A percentile compares a stretch with the other conserved stretches of the same genome.
phyloP scores from a whole-genome alignment of 1,284 basidiomycete species.

The Trichosporon ovoides region DNA sequence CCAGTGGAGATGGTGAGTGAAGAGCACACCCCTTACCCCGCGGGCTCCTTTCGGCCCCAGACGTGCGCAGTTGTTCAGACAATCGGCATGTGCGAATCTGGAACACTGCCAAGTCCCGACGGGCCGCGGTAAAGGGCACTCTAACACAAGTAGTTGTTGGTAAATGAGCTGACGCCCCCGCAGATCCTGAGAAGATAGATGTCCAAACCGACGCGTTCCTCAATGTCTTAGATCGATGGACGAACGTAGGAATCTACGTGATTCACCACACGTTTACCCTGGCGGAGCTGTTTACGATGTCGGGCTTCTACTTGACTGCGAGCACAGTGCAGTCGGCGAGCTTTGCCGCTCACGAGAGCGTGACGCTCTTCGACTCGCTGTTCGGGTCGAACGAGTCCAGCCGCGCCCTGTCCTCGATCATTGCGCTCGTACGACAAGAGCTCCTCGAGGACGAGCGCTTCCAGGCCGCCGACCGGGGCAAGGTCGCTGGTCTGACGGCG shows the following conservation, averaged over 20 bases:
- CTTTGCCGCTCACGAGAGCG: constrained; percentile 51
- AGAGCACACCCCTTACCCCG: not conserved
- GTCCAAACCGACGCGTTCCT: constrained; percentile 36
- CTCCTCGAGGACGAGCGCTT: constrained; percentile 46
- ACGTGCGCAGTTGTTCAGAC: not conserved
- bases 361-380: constrained; percentile 52
- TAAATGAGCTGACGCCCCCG: not conserved
- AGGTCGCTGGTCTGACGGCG: constrained; percentile 40
- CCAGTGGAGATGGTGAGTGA: constrained; percentile 14
- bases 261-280: constrained; percentile 53
- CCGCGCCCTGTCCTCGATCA: constrained; percentile 51
- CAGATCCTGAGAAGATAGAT: constrained; percentile 16
- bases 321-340: constrained; percentile 44
- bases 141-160: constrained; percentile 26
- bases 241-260: constrained; percentile 54
- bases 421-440: constrained; percentile 51
- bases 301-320: constrained; percentile 51
- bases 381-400: constrained; percentile 55
- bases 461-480: constrained; percentile 37
- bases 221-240: constrained; percentile 51
- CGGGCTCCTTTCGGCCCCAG: not conserved
- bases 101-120: not conserved
- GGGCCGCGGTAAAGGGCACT: not conserved
- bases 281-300: constrained; percentile 54
- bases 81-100: not conserved